Percentiles rank a stretch among this genome's conserved stretches.
Evolutionary conservation across 495 filamentous ascomycete species (phyloP).

Genomic region (Penicillium longicatenatum): DNA sequence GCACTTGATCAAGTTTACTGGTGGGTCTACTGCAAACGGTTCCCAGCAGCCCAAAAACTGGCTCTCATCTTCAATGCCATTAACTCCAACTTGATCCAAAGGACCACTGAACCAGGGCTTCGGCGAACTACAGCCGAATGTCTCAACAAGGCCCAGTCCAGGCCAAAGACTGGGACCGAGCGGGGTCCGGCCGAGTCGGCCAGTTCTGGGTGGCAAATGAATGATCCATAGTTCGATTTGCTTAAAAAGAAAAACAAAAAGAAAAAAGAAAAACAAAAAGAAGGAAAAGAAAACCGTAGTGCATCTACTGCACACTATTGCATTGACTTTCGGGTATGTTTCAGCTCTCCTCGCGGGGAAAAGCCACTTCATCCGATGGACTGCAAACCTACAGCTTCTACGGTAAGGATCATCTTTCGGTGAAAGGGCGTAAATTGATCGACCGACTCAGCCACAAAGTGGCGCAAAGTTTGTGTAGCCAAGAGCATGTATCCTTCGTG

Average conservation of each 20-base stretch:
- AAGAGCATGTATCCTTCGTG: not conserved
- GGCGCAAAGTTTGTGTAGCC: conserved; percentile 7
- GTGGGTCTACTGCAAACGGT: not conserved
- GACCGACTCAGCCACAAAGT: conserved; percentile 22
- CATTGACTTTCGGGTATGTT: conserved; percentile 10
- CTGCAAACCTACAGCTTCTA: not conserved
- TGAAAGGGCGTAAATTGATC: conserved; percentile 14
- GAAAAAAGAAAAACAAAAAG: not conserved
- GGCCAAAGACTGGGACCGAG: conserved; percentile 1
- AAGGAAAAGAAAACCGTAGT: not conserved
- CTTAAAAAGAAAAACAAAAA: not conserved
- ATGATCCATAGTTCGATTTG: not conserved
- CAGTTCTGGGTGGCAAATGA: not conserved
- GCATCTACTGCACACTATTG: not conserved
- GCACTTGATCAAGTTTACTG: not conserved
- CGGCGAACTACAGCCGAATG: not conserved
- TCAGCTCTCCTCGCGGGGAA: conserved; percentile 21
- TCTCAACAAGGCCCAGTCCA: not conserved
- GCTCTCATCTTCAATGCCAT: no score
- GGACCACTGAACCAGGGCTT: not conserved
- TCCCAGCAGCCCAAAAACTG: not conserved
- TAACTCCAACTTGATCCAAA: not conserved
- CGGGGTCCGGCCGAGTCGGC: not conserved
- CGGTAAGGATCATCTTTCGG: conserved; percentile 14
- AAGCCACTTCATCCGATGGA: not conserved